Evolutionary conservation across 768 basidiomycete species (phyloP).

Genomic region (Kwoniella newhampshirensis): DNA sequence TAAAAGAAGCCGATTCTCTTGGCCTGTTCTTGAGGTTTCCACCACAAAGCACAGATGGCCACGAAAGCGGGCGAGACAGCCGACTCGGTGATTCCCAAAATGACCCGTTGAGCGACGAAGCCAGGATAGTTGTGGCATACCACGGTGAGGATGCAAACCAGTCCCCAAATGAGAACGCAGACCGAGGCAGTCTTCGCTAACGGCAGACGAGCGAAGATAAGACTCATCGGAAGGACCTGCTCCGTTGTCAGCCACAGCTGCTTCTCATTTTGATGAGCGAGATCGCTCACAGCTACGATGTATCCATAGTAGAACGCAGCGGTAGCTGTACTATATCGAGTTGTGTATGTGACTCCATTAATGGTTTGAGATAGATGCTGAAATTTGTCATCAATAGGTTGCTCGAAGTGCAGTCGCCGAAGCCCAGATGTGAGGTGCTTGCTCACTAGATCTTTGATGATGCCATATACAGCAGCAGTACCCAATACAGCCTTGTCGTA

Average conservation of each 20-base stretch:
- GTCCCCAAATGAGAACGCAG: constrained; percentile 47
- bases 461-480: constrained; percentile 49
- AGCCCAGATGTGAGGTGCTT: background rate
- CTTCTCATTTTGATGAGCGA: background rate
- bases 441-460: constrained; percentile 46
- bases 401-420: background rate
- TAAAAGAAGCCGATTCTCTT: constrained; percentile 53
- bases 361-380: constrained; percentile 35
- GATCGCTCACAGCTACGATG: constrained; percentile 36
- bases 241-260: no score
- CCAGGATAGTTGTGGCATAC: constrained; percentile 38
- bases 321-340: constrained; percentile 48
- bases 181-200: constrained; percentile 32
- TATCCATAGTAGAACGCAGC: constrained; percentile 54
- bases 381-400: no score
- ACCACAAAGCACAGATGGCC: constrained; percentile 53
- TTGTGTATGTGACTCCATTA: constrained; percentile 43
- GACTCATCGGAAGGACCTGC: constrained; percentile 43
- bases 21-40: constrained; percentile 52
- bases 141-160: constrained; percentile 44
- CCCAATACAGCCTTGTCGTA: constrained; percentile 52
- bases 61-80: constrained; percentile 55
- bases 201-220: constrained; percentile 39
- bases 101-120: constrained; percentile 49
- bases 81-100: constrained; percentile 47